Conservation (phyloP, 2,329 filamentous ascomycete species). For the Didymella glomerata region DNA sequence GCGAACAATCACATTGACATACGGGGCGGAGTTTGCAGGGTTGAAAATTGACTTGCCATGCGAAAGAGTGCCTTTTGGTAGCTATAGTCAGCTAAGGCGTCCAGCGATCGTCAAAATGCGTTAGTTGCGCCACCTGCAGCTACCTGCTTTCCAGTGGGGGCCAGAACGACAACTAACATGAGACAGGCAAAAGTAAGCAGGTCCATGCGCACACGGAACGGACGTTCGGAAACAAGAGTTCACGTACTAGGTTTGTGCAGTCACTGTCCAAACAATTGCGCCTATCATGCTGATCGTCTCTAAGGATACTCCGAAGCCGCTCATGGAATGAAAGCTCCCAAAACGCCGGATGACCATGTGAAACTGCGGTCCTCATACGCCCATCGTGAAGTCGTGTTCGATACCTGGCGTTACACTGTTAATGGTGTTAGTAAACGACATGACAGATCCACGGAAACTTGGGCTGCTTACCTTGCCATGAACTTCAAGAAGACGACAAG, state of each 20-base stretch:
- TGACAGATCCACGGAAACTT: too few relatives aligned
- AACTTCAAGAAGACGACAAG: conserved; percentile 88
- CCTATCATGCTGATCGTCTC: conserved; percentile 10
- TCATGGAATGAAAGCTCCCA: not conserved
- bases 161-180: not conserved
- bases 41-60: not conserved
- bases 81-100: not conserved
- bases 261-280: conserved; percentile 1
- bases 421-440: conserved; percentile 57
- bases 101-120: not conserved
- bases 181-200: not conserved
- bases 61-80: not conserved
- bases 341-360: not conserved
- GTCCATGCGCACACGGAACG: not conserved
- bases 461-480: conserved; percentile 56
- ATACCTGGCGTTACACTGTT: conserved; percentile 92
- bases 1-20: not conserved
- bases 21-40: not conserved
- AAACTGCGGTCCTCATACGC: conserved; percentile 66
- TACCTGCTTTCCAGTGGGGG: not conserved
- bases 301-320: not conserved
- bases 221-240: not conserved
- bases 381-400: conserved; percentile 98
- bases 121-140: not conserved
- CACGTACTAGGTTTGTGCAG: not conserved